Evolutionary conservation across 345 rosid species (phyloP), one percentile per base, ranked within the genome.

Genomic region (Carallia pectinifolia): DNA sequence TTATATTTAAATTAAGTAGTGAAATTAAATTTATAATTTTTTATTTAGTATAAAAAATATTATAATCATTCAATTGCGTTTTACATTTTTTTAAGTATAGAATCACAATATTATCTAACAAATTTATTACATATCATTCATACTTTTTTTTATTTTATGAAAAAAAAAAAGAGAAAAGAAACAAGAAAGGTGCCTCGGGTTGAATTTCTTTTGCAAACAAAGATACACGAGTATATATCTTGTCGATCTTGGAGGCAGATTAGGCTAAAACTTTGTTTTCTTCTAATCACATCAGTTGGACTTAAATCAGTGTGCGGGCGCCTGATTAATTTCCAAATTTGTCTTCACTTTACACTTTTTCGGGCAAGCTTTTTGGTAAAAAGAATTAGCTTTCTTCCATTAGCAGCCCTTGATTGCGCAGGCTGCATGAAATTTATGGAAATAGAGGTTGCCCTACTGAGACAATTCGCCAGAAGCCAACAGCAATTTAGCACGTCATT

Each of bases 231-330:
- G 58, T 37, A 58, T 58, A 52, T 30, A 58, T 36, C 60, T 19
- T 18, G 27, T 64, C 54, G 65, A 69, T 34, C 13, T 73, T 59
- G 6, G 69, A 6, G 13, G 58, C 18, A 61, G 47, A 60, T 48
- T 48, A 55, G 29, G 62, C 66, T 65, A 37, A 62, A 65, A 47
- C 37, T 66, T 53, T 70, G 54, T 66, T 67, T 67, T 76, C 50
- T 36, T 9, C 53, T 74, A 72, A 77, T 82, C 81, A 77, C 79
- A 80, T 77, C 83, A 74, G 72, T 66, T 65, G 73, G 81, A 77
- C 39, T 39, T 53, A 65, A 76, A 54, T 55, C 64, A 66, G 16
- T 12, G 50, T 12, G 16, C 16, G 50, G 4, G 56, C n/a, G 52
- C 30, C 40, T 58, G 30, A 36, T 67, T 40, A 4, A n/a, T n/a